Evolutionary conservation across 768 basidiomycete genomes (phyloP).

Genomic region (Hygrocybe coccinea): DNA sequence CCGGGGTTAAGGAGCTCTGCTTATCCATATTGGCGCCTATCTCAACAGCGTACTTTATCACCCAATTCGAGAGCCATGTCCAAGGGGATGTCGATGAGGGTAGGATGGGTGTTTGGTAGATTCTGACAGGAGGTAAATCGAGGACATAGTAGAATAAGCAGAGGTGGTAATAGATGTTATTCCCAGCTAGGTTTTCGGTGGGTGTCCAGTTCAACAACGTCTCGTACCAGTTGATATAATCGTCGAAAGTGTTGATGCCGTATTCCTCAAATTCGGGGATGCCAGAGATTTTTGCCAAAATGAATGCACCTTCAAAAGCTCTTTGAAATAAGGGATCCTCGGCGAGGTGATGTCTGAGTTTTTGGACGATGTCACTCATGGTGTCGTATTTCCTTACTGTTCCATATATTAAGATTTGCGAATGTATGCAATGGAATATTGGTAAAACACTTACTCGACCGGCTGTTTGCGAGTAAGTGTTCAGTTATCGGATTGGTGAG

Average conservation of each 20-base stretch:
- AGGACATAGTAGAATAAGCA: neutral
- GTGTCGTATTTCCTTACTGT: no score
- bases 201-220: neutral
- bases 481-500: no score
- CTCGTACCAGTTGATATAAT: neutral
- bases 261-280: neutral
- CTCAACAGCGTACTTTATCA: neutral
- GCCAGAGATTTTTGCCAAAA: neutral
- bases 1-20: neutral
- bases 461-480: no score
- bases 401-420: no score
- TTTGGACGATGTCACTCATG: neutral
- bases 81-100: neutral
- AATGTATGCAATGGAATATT: no score
- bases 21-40: neutral
- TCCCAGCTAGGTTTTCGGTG: neutral
- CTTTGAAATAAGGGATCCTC: neutral
- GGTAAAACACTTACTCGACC: no score
- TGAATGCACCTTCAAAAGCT: neutral
- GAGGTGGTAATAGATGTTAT: neutral
- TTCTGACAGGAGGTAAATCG: neutral
- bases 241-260: neutral
- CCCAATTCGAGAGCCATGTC: neutral
- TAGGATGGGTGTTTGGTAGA: neutral
- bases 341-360: neutral